Evolutionary conservation across 2,329 filamentous ascomycete species (phyloP), one percentile per base, ranked within the genome.

Genomic region (Pseudogymnoascus sp.): DNA sequence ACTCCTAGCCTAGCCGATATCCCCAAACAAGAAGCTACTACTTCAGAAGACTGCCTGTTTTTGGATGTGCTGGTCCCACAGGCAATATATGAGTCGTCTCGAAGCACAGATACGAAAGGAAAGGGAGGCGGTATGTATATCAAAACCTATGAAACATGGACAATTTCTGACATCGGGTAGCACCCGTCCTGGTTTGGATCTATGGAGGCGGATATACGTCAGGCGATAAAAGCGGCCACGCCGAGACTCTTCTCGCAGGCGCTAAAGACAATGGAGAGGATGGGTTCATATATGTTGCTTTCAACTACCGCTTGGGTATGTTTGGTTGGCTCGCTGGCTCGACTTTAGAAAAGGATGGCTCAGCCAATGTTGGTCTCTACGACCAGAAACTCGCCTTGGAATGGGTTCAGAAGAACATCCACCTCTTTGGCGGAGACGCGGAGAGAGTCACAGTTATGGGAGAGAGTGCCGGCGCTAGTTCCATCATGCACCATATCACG

Each of bases 361-460:
- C 74, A 2, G 73, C 79, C 2, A 85, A 85, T 68, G 78, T 77
- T 6, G 82, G 77, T 2, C 73, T 84, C 0, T 75, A 79, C 60
- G 83, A 85, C 65, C 83, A 86, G 69, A 76, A 80, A 10, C 74
- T 84, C 16, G 82, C 82, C 19, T 73, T 87, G 6, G 75, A 85
- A 68, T 87, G 84, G 84, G 77, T 86, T 3, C 78, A 82, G 63
- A 70, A 79, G 36, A 75, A 84, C 65, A 84, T 85, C 64, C 73
- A 79, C 68, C 71, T 78, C 8, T 86, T 85, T 67, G 83, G 83
- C 7, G 83, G 83, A 11, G 79, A 85, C 69, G 72, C 77, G 2
- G 71, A 75, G 2, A 74, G 76, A n/a, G 78, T 84, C 39, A 84
- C 81, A 0, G 75, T 83, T 11, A 75, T 82, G 23, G 81, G 81